Evolutionary conservation across 164 flowering plant species (phyloP), one percentile per base, ranked within the genome.

Genomic region (Sextonia rubra): DNA sequence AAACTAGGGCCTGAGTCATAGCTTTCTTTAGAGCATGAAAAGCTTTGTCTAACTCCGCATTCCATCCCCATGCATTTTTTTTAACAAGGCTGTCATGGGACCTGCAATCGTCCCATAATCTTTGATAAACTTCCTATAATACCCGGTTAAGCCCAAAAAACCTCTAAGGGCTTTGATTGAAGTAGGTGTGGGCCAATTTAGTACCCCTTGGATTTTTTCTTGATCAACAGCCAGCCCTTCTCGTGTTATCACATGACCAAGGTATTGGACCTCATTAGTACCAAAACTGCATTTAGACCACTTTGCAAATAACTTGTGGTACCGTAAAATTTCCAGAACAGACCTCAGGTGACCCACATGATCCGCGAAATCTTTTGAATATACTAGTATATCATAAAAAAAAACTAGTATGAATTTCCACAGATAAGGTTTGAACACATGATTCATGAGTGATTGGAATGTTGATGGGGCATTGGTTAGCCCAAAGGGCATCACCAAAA

Each of bases 61-160:
- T 4, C 71, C 71, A 69, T 6, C 17, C 17, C 8, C 52, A 69
- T 0, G 30, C 15, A 18, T 27, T 47, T 1, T 69, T 69, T 32
- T 69, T 69, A 69, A 20, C 62, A 69, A 8, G 3, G 23, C 0
- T 12, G 7, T 69, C 1, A 69, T 37, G 12, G 62, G 71, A 25
- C n/a, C 23, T 23, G 47, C 71, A 0, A 55, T 49, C 0, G 0
- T 6, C 2, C 71, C 71, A 55, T 69, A 69, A 1, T 22, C n/a
- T 69, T 55, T 37, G 18, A 55, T 49, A 23, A 69, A 76, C n/a
- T 52, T 66, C 20, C 61, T 6, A 29, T 72, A 76, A n/a, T 76
- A 70, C 2, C 47, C 27, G 2, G 52, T 56, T 0, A 70, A 12
- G 0, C 66, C 65, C 3, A 58, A 22, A 23, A 76, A 76, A 0